phyloP scores from a whole-genome alignment of 345 rosid genomes.

The Syzygium grande region DNA sequence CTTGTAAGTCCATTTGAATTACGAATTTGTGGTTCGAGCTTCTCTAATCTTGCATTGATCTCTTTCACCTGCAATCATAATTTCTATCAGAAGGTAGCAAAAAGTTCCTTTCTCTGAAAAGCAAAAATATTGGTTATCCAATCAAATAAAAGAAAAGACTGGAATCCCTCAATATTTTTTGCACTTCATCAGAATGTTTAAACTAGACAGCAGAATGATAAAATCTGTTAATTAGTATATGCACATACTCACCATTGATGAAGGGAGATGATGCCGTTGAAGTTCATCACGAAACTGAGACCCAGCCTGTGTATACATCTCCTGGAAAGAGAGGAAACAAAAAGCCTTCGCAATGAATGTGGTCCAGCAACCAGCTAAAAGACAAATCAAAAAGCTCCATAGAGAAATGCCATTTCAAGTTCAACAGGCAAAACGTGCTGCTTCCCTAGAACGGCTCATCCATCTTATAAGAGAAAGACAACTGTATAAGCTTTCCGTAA shows the following conservation, averaged over 20 bases:
- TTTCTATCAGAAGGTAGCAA: background rate
- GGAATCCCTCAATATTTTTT: background rate
- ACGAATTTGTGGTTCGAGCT: slow-evolving; percentile 68
- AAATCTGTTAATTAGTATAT: background rate
- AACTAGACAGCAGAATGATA: background rate
- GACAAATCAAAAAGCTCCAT: background rate
- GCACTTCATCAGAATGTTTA: background rate
- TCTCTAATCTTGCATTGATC: slow-evolving; percentile 92
- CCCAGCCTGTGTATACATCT: slow-evolving; percentile 88
- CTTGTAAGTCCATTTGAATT: slow-evolving; percentile 46
- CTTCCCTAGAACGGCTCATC: background rate
- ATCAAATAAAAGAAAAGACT: background rate
- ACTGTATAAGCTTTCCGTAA: background rate
- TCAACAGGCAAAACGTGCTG: background rate
- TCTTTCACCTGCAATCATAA: slow-evolving; percentile 69
- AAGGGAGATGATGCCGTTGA: slow-evolving; percentile 84
- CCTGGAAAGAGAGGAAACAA: slow-evolving; percentile 42
- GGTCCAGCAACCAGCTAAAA: background rate
- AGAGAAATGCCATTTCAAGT: background rate
- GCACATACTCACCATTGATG: slow-evolving; percentile 56
- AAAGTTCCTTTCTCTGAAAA: background rate
- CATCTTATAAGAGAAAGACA: background rate
- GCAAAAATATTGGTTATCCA: background rate
- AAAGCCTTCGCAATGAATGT: background rate
- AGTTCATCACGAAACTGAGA: slow-evolving; percentile 96